Base-by-base conservation (phyloP, 768 basidiomycete species). In the Rhizopogon salebrosus region DNA sequence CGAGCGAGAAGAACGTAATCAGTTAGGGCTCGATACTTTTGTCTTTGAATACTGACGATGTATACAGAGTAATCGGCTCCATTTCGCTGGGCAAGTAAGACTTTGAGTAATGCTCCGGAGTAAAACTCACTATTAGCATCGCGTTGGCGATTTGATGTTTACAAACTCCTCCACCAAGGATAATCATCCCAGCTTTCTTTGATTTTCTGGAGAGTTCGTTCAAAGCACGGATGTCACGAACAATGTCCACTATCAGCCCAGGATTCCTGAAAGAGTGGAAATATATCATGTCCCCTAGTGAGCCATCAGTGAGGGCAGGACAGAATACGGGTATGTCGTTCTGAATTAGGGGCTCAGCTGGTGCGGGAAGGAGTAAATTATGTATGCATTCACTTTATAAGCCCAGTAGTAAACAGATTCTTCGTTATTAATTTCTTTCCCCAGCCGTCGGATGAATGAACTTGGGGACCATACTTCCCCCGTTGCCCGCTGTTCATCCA, bases 81-180 rank as follows among this genome's bases (percentile, higher is more conserved):
- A 64, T 99, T 99, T 29, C 97, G 83, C 97, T 98, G 20, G 8
- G 48, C 35, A 6, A 52, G 48, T 22, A 31, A 16, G 52, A 53
- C 29, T 55, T 50, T 53, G 26, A 51, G 37, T 29, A 14, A 24
- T 16, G 36, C 48, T 51, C 14, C 43, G 37, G 40, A 40, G 18
- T 10, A 22, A 59, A 22, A 36, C 80, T 70, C 69, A 98, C 95
- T 64, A 99, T 97, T 22, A 99, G 75, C 97, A 99, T 98, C 1
- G 95, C 94, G 64, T 99, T 99, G n/a, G 95, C 95, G 52, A 99
- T 97, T 65, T 99, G 97, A 66, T 99, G 97, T 68, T 99, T 99
- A 75, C 95, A 98, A 9, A 99, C 94, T 1, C 97, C 97, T 2
- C 97, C 97, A 7, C 97, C 97, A 11, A 98, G 82, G 49, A 99